phyloP scores from a whole-genome alignment of 2,329 filamentous ascomycete genomes.

The Cytospora leucostoma region DNA sequence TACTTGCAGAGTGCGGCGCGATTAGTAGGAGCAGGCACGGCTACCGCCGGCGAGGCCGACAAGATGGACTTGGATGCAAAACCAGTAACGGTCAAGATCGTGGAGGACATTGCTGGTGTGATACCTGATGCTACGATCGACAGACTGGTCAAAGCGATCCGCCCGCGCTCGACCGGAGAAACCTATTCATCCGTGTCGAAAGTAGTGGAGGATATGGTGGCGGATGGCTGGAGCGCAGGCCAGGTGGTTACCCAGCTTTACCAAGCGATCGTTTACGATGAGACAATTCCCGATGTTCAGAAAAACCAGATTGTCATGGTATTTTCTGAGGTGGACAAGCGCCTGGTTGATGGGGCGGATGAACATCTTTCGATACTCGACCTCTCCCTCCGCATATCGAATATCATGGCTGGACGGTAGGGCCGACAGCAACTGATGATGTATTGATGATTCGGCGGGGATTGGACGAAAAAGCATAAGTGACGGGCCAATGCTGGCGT shows the following conservation, averaged over 20 bases:
- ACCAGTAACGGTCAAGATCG: conserved; percentile 71
- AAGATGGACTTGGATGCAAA: conserved; percentile 64
- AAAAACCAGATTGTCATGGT: conserved; percentile 88
- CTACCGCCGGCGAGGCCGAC: conserved; percentile 47
- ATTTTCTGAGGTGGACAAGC: conserved; percentile 94
- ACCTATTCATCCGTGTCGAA: conserved; percentile 75
- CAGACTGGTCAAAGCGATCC: conserved; percentile 71
- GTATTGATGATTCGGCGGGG: not conserved
- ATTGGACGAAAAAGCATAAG: not conserved
- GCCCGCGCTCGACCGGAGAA: conserved; percentile 63
- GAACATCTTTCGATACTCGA: conserved; percentile 93
- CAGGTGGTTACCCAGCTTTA: conserved; percentile 83
- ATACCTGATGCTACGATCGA: conserved; percentile 78
- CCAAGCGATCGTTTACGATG: conserved; percentile 78
- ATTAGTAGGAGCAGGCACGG: conserved; percentile 69
- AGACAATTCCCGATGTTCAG: conserved; percentile 77
- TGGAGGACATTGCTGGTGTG: conserved; percentile 95
- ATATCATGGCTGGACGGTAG: conserved; percentile 59
- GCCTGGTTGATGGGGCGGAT: conserved; percentile 90
- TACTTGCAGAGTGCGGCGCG: conserved; percentile 93
- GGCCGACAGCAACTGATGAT: not conserved
- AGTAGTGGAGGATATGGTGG: conserved; percentile 86
- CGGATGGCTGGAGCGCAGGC: conserved; percentile 93
- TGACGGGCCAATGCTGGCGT: not conserved
- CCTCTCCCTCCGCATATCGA: conserved; percentile 77